phyloP scores from a whole-genome alignment of 257 asterid genomes.

The Nicotiana attenuata region DNA sequence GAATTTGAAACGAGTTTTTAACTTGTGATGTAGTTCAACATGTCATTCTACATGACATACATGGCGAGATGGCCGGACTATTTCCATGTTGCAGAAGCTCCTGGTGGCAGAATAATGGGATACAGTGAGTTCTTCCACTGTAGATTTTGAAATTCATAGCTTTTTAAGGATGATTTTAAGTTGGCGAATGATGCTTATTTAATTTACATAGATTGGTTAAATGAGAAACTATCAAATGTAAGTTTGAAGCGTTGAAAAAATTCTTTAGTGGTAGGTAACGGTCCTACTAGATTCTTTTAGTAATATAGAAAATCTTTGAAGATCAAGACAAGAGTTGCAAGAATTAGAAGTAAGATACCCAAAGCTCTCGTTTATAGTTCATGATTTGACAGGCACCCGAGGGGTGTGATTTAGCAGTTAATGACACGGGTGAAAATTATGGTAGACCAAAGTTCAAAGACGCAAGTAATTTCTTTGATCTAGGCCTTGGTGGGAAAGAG shows the following conservation, averaged over 20 bases:
- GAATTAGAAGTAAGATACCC: neutral
- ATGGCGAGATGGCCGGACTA: constrained; percentile 98
- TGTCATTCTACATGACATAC: constrained; percentile 88
- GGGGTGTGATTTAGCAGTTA: too few species aligned
- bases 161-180: neutral
- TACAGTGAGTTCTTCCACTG: constrained; percentile 27
- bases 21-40: constrained; percentile 34
- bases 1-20: neutral
- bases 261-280: neutral
- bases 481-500: too few species aligned
- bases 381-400: too few species aligned
- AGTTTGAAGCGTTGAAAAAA: neutral
- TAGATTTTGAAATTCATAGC: neutral
- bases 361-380: too few species aligned
- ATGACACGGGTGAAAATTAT: too few species aligned
- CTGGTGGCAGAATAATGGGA: constrained; percentile 64
- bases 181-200: neutral
- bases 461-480: too few species aligned
- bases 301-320: neutral
- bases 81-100: constrained; percentile 89
- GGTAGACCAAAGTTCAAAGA: too few species aligned
- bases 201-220: neutral
- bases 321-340: neutral
- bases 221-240: neutral
- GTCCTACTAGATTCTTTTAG: neutral